Percentiles rank a stretch among this genome's conserved stretches.
Evolutionary conservation across 768 basidiomycete genomes (phyloP).

Genomic region (Tremella mesenterica): DNA sequence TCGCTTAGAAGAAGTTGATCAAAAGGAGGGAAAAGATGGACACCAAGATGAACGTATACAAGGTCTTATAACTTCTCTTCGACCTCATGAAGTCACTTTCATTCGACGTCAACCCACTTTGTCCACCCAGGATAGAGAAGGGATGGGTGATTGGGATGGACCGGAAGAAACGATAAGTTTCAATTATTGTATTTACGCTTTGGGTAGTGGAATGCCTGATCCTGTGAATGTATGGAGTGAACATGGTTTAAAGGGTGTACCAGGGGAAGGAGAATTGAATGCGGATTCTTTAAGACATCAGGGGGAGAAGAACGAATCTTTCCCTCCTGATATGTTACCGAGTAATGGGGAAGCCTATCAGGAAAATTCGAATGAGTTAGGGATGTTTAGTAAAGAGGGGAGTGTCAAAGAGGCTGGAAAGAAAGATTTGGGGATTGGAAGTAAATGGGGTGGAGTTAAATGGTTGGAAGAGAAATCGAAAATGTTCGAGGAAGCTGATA

Average conservation of each 20-base stretch:
- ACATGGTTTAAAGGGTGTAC: too few relatives aligned
- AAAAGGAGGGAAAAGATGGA: too few relatives aligned
- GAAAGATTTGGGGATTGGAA: constrained; percentile 10
- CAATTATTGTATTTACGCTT: constrained; percentile 41
- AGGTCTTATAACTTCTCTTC: not conserved
- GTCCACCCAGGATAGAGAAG: not conserved
- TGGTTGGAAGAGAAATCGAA: constrained; percentile 38
- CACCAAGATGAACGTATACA: too few relatives aligned
- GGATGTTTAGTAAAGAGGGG: constrained; percentile 32
- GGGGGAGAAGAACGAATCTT: too few relatives aligned
- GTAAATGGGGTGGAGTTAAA: constrained; percentile 37
- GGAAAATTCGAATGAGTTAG: constrained; percentile 14
- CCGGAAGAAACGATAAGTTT: constrained; percentile 38
- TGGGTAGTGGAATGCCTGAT: constrained; percentile 40
- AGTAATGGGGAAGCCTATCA: constrained; percentile 3
- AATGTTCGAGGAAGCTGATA: constrained; percentile 30
- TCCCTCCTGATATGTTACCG: constrained; percentile 12
- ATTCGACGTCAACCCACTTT: not conserved
- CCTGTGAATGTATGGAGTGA: constrained; percentile 42
- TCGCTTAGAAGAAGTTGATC: too few relatives aligned
- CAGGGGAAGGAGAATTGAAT: too few relatives aligned
- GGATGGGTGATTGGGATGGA: constrained; percentile 17
- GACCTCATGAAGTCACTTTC: not conserved
- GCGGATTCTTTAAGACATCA: too few relatives aligned
- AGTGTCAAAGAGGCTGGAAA: constrained; percentile 39